A percentile compares a stretch with the other conserved stretches of the same genome.
phyloP scores from a whole-genome alignment of 345 rosid genomes.

The Citrus medica region DNA sequence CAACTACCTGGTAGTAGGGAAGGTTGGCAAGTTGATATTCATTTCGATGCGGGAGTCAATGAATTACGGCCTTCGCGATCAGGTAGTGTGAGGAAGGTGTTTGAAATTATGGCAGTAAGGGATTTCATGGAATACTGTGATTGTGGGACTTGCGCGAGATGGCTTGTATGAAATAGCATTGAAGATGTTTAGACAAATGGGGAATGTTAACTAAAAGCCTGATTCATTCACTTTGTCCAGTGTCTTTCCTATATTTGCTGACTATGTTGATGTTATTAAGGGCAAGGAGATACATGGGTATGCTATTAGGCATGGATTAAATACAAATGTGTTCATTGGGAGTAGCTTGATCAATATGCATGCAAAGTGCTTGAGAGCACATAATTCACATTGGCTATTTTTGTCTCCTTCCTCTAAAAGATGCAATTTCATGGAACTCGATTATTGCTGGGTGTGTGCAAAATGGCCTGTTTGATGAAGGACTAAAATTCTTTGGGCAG shows the following conservation, averaged over 20 bases:
- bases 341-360: conserved; percentile 84
- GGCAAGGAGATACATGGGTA: conserved; percentile 87
- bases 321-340: conserved; percentile 45
- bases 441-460: conserved; percentile 68
- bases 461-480: conserved; percentile 62
- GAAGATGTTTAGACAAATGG: conserved; percentile 63
- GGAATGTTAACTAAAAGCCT: conserved; percentile 44
- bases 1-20: neutral
- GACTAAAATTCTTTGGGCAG: conserved; percentile 50
- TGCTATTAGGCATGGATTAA: conserved; percentile 54
- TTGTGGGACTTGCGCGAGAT: conserved; percentile 60
- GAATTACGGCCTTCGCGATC: conserved; percentile 10
- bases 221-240: conserved; percentile 81
- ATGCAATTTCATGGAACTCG: conserved; percentile 74
- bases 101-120: conserved; percentile 63
- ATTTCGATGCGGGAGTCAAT: neutral
- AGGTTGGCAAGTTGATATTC: neutral
- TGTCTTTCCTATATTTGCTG: conserved; percentile 71
- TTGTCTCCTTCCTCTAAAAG: conserved; percentile 36
- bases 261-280: conserved; percentile 44
- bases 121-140: conserved; percentile 83
- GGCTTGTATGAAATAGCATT: conserved; percentile 64
- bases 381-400: conserved; percentile 50
- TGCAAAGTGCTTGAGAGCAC: conserved; percentile 54
- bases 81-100: conserved; percentile 50